phyloP scores from a whole-genome alignment of 768 basidiomycete genomes.

The Russula sp. region DNA sequence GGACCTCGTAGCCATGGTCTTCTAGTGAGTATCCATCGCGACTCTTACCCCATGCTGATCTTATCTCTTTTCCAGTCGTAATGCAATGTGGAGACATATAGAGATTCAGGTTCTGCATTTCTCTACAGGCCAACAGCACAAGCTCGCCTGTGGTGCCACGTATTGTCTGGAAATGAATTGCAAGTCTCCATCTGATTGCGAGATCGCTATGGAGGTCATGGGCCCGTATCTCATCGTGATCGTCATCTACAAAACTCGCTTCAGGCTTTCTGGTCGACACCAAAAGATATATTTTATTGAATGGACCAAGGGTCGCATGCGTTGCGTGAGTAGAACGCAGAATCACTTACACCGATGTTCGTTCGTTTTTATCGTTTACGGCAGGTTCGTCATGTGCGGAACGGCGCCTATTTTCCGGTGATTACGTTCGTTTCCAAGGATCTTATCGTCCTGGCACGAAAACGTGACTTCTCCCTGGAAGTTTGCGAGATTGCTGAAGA shows the following conservation, averaged over 20 bases:
- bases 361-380: neutral
- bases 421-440: conserved; percentile 12
- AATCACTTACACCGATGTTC: neutral
- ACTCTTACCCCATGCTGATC: neutral
- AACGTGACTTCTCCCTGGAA: conserved; percentile 13
- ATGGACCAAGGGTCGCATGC: conserved; percentile 7
- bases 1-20: conserved; percentile 10
- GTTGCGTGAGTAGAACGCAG: conserved; percentile 3
- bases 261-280: conserved; percentile 4
- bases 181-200: conserved; percentile 9
- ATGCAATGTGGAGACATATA: conserved; percentile 5
- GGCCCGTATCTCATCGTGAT: conserved; percentile 8
- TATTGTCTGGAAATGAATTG: conserved; percentile 8
- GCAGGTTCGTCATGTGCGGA: conserved; percentile 11
- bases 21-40: conserved; percentile 1
- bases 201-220: conserved; percentile 14
- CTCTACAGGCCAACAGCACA: conserved; percentile 5
- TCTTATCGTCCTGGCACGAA: conserved; percentile 10
- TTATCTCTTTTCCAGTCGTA: neutral
- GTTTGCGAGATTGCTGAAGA: conserved; percentile 8
- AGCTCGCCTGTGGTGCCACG: neutral
- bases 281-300: conserved; percentile 10
- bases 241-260: conserved; percentile 7
- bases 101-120: conserved; percentile 6
- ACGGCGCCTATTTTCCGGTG: conserved; percentile 13